These are phyloP conservation scores for Dinochytrium kinnereticum DNA, from an alignment of 371 early-diverging fungal species.

Conservation along the genomic window DNA sequence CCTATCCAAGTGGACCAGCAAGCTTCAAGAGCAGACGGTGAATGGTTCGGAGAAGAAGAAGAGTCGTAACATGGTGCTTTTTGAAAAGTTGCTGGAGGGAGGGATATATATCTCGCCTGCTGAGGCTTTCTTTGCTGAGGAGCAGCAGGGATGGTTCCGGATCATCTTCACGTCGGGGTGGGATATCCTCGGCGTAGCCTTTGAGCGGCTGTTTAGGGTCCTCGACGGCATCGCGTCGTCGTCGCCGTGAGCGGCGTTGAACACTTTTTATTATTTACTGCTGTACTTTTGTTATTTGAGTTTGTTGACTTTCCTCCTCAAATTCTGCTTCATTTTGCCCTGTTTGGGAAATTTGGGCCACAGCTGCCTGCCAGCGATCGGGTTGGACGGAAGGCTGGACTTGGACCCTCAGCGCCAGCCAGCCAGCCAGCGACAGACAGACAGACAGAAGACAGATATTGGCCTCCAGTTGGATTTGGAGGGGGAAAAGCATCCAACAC, in stretches of 20 bases:
- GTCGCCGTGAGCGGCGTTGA: not conserved
- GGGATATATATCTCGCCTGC: conserved; percentile 72
- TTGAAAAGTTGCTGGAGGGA: conserved; percentile 48
- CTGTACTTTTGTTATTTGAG: not conserved
- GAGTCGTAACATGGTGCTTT: conserved; percentile 45
- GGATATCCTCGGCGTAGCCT: conserved; percentile 51
- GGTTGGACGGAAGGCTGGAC: too few relatives aligned
- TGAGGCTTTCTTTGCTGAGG: conserved; percentile 60
- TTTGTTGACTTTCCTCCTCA: too few relatives aligned
- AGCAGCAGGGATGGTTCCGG: conserved; percentile 71
- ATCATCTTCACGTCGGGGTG: conserved; percentile 57
- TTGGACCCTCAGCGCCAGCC: too few relatives aligned
- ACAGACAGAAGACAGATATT: too few relatives aligned
- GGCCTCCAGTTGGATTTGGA: too few relatives aligned
- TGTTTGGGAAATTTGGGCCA: too few relatives aligned
- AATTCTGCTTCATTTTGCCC: too few relatives aligned
- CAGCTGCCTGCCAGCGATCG: too few relatives aligned
- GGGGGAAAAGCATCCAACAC: too few relatives aligned
- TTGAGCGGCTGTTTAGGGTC: conserved; percentile 48
- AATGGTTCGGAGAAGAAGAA: conserved; percentile 41
- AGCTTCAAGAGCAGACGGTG: not conserved
- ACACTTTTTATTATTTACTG: not conserved
- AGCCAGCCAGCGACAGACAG: too few relatives aligned
- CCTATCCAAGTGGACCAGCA: conserved; percentile 40
- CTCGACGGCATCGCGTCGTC: conserved; percentile 13